Evolutionary conservation across 192 early-diverging fungal species (phyloP).

Genomic region (Coemansia sp.): DNA sequence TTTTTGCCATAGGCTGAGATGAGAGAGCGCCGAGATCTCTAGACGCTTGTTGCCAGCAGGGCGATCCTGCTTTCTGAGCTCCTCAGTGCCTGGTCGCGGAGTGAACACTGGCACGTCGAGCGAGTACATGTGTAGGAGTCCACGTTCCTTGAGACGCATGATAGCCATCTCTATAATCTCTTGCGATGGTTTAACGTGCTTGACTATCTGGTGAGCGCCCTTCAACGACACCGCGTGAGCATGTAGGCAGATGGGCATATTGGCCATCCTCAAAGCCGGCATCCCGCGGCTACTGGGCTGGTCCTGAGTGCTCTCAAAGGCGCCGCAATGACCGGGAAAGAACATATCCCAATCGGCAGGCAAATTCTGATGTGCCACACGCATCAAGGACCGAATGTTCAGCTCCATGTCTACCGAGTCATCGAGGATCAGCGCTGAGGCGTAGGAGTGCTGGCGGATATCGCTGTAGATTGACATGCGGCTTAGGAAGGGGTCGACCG

Average conservation of each 20-base stretch:
- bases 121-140: slow-evolving; percentile 33
- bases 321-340: slow-evolving; percentile 39
- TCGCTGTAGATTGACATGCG: slow-evolving; percentile 20
- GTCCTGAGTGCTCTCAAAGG: slow-evolving; percentile 25
- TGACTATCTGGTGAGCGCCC: slow-evolving; percentile 11
- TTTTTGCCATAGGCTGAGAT: slow-evolving; percentile 19
- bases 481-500: neutral
- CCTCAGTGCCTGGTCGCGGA: slow-evolving; percentile 3
- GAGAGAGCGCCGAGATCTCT: slow-evolving; percentile 20
- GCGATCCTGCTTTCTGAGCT: neutral
- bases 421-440: slow-evolving; percentile 31
- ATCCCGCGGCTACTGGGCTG: neutral
- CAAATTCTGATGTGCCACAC: slow-evolving; percentile 13
- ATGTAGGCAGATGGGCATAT: slow-evolving; percentile 39
- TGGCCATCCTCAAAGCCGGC: slow-evolving; percentile 15
- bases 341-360: slow-evolving; percentile 36
- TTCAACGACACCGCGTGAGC: slow-evolving; percentile 33
- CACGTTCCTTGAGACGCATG: slow-evolving; percentile 33
- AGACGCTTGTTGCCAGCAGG: slow-evolving; percentile 21
- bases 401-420: slow-evolving; percentile 43
- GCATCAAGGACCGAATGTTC: slow-evolving; percentile 28
- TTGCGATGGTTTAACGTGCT: slow-evolving; percentile 15
- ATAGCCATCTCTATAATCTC: slow-evolving; percentile 32
- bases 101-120: slow-evolving; percentile 27
- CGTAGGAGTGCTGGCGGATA: slow-evolving; percentile 15